A percentile compares a stretch with the other conserved stretches of the same genome.
Conservation (phyloP, 2,329 filamentous ascomycete species). For the Reticulascus tulasneorum region DNA sequence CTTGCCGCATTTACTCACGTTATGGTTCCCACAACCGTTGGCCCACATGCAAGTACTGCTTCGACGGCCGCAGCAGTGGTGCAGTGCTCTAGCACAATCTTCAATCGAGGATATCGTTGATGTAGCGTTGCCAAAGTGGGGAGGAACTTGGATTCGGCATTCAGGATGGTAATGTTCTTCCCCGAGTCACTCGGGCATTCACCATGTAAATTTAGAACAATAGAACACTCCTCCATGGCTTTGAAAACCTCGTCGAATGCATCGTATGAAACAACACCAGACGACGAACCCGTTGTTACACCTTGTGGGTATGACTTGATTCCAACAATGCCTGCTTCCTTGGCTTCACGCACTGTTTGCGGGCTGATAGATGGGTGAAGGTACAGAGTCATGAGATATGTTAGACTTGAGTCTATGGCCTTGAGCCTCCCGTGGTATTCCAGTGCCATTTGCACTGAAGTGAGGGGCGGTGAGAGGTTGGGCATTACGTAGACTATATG, state of each 20-base stretch:
- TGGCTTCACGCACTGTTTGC: conserved; percentile 68
- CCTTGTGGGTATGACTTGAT: conserved; percentile 53
- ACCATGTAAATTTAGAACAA: conserved; percentile 91
- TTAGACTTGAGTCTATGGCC: conserved; percentile 57
- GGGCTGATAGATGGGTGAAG: conserved; percentile 61
- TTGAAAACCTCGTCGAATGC: conserved; percentile 75
- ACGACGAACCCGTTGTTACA: conserved; percentile 63
- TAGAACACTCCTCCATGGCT: conserved; percentile 80
- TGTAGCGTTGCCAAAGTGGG: conserved; percentile 75
- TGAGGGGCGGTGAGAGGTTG: conserved; percentile 62
- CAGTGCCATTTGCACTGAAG: conserved; percentile 57
- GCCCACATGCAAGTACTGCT: conserved; percentile 71
- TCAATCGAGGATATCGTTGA: conserved; percentile 67
- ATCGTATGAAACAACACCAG: conserved; percentile 66
- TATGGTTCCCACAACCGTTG: conserved; percentile 57
- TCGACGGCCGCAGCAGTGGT: conserved; percentile 78
- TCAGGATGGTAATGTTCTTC: conserved; percentile 52
- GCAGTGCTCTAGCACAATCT: conserved; percentile 78
- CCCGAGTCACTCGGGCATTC: conserved; percentile 56
- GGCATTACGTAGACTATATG: conserved; percentile 60
- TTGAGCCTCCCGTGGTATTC: conserved; percentile 61
- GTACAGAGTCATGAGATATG: conserved; percentile 72
- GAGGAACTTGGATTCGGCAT: conserved; percentile 73
- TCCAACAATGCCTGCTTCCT: conserved; percentile 64
- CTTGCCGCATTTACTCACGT: conserved; percentile 24